Percentiles rank a stretch among this genome's conserved stretches.
Evolutionary conservation across 2,329 filamentous ascomycete species (phyloP).

Genomic region (Venturia nashicola): DNA sequence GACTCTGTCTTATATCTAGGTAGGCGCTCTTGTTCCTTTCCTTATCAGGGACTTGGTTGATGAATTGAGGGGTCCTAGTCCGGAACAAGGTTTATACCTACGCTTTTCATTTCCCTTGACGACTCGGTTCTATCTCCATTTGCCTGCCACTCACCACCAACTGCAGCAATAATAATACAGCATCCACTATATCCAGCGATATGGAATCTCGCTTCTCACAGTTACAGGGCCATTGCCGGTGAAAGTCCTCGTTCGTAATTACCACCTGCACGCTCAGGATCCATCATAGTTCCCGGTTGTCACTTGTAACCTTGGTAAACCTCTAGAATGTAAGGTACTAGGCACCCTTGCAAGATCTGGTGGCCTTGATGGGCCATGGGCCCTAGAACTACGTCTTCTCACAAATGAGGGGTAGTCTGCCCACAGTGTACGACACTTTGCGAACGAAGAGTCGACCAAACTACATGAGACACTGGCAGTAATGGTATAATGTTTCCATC

Average conservation of each 20-base stretch:
- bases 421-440: neutral
- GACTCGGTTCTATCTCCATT: neutral
- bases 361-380: neutral
- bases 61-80: neutral
- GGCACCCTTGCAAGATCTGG: neutral
- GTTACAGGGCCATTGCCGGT: neutral
- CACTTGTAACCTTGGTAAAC: neutral
- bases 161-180: neutral
- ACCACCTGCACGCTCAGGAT: neutral
- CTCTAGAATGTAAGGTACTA: neutral
- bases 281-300: neutral
- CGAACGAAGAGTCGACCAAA: neutral
- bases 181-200: neutral
- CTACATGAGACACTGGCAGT: neutral
- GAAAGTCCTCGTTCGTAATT: neutral
- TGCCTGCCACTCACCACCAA: constrained; percentile 1
- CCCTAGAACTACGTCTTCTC: neutral
- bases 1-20: too few relatives aligned
- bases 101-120: neutral
- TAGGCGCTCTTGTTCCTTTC: too few relatives aligned
- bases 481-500: neutral
- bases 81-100: neutral
- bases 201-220: neutral
- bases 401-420: neutral
- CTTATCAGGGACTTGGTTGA: too few relatives aligned